Evolutionary conservation across 2,329 filamentous ascomycete species (phyloP).

Genomic region (Alternaria sp.): DNA sequence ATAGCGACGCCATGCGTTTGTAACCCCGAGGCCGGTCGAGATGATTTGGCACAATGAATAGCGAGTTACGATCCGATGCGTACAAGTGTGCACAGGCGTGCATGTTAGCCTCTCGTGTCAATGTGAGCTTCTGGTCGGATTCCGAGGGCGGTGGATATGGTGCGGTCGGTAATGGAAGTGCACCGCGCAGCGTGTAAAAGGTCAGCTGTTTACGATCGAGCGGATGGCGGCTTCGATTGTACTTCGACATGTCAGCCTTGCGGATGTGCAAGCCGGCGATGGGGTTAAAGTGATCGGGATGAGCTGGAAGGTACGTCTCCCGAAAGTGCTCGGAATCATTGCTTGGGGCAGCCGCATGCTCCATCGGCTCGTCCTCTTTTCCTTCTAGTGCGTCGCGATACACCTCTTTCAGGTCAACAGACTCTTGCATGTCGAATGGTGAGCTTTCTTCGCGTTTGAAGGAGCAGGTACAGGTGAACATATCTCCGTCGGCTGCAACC

Average conservation of each 20-base stretch:
- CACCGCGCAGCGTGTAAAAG: slow-evolving; percentile 42
- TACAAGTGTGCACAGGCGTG: slow-evolving; percentile 66
- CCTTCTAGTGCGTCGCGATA: slow-evolving; percentile 45
- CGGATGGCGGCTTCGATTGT: slow-evolving; percentile 50
- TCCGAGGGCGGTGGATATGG: slow-evolving; percentile 23
- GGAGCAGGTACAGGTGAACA: slow-evolving; percentile 60
- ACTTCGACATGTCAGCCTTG: slow-evolving; percentile 61
- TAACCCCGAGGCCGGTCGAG: slow-evolving; percentile 32
- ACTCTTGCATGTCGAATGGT: slow-evolving; percentile 43
- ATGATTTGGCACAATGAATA: slow-evolving; percentile 60
- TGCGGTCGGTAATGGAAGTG: slow-evolving; percentile 38
- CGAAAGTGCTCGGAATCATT: slow-evolving; percentile 34
- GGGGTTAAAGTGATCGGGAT: slow-evolving; percentile 48
- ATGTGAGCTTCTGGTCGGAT: background rate
- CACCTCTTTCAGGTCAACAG: slow-evolving; percentile 41
- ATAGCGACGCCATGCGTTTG: slow-evolving; percentile 40
- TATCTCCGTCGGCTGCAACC: slow-evolving; percentile 51
- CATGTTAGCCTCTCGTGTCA: slow-evolving; percentile 54
- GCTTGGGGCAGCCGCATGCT: slow-evolving; percentile 26
- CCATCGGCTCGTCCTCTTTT: slow-evolving; percentile 42
- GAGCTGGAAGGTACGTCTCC: slow-evolving; percentile 36
- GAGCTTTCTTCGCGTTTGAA: slow-evolving; percentile 57
- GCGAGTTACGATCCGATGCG: slow-evolving; percentile 62
- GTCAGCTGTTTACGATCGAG: slow-evolving; percentile 47
- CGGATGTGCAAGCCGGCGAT: slow-evolving; percentile 56